These are phyloP conservation scores for Pestalotiopsis fici DNA, from an alignment of 2,329 filamentous ascomycete species.

Conservation along the genomic window DNA sequence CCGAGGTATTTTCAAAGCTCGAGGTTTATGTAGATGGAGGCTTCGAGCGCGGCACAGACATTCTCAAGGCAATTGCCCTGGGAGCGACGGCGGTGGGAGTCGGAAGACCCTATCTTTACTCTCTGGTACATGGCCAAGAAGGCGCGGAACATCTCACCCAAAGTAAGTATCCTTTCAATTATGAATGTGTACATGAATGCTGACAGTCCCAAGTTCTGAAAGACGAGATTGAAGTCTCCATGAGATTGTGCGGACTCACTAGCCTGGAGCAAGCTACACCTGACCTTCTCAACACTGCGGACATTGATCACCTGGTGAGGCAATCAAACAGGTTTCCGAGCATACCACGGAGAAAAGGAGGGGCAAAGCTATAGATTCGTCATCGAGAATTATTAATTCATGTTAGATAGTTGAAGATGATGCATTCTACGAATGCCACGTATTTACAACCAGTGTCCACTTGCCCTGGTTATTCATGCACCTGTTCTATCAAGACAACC, in stretches of 20 bases:
- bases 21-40: slow-evolving; percentile 57
- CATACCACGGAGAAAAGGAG: not conserved
- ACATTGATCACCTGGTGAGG: slow-evolving; percentile 50
- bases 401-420: too few species aligned
- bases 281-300: slow-evolving; percentile 44
- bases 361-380: slow-evolving; percentile 2
- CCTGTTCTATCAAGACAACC: too few species aligned
- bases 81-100: slow-evolving; percentile 56
- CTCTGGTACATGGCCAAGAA: slow-evolving; percentile 49
- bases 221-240: slow-evolving; percentile 47
- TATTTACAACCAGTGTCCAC: not conserved
- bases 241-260: slow-evolving; percentile 47
- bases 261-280: slow-evolving; percentile 41
- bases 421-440: too few species aligned
- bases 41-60: slow-evolving; percentile 53
- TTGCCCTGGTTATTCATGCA: not conserved
- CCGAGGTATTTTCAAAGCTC: slow-evolving; percentile 48
- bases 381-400: not conserved
- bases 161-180: slow-evolving; percentile 41
- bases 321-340: slow-evolving; percentile 6
- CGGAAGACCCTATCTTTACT: slow-evolving; percentile 51
- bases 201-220: slow-evolving; percentile 15
- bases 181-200: not conserved
- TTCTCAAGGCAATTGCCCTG: slow-evolving; percentile 54
- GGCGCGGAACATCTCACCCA: slow-evolving; percentile 55